Evolutionary conservation across 2,329 filamentous ascomycete species (phyloP), one percentile per base, ranked within the genome.

Genomic region (Fusarium ramigenum): DNA sequence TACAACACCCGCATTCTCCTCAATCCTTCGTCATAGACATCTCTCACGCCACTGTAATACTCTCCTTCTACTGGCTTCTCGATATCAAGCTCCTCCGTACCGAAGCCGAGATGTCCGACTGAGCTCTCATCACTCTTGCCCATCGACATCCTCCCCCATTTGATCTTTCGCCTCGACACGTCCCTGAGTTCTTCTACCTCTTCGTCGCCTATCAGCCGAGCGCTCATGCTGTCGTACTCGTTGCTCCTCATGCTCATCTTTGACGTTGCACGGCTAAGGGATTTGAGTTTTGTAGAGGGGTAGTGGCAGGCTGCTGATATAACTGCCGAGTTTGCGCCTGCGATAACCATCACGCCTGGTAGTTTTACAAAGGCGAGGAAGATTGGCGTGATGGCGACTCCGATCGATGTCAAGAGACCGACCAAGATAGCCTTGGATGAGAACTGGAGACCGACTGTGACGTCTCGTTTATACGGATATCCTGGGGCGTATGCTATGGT

Each of bases 221-320:
- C 36, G 3, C 39, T 40, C 49, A 58, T 44, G 1, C n/a, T 50
- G 10, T 66, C 67, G 8, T 60, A 46, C 15, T 56, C 60, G 4
- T 9, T 59, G 5, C 53, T 39, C 9, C 2, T 16, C 7, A n/a
- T 23, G 18, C 60, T 65, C 11, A 39, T 11, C 5, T 19, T 65
- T 4, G 62, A 62, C 1, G 56, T 62, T 7, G 60, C 59, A 14
- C 57, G 49, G 18, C 46, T 63, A 7, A 56, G 19, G 5, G 60
- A 36, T 10, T 50, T 61, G 18, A 74, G 46, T 28, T 62, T 58
- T 5, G 36, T 16, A 3, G 72, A 65, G 3, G 63, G 49, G 19
- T 43, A 64, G 28, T 74, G 72, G 11, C 72, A 74, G 4, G 72
- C 72, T 19, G 72, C 72, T 25, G 72, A 74, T 5, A 74, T 74